phyloP scores from a whole-genome alignment of 177 flowering plant genomes.

The Telopea speciosissima region DNA sequence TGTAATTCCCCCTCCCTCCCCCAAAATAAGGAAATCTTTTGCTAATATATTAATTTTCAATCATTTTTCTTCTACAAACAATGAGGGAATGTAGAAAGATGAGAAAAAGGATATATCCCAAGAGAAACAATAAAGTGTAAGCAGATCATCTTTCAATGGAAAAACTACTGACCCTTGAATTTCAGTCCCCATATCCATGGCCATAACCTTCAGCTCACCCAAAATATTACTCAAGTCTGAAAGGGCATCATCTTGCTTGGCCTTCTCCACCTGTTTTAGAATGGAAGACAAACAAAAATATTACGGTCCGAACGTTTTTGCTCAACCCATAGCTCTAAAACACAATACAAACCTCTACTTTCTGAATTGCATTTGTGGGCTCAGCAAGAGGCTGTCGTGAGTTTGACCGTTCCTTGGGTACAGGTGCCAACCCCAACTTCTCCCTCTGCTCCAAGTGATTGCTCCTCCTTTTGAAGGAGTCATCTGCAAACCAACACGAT shows the following conservation, averaged over 20 bases:
- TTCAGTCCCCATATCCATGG: constrained; percentile 87
- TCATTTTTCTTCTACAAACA: not conserved
- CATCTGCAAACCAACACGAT: constrained; percentile 34
- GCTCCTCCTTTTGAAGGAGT: constrained; percentile 19
- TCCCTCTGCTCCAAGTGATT: constrained; percentile 39
- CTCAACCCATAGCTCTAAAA: not conserved
- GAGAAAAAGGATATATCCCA: not conserved
- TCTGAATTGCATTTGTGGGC: constrained; percentile 48
- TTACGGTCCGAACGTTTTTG: not conserved
- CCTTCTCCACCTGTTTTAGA: constrained; percentile 64
- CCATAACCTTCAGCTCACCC: constrained; percentile 89
- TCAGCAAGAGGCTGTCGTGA: constrained; percentile 41
- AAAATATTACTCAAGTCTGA: constrained; percentile 69
- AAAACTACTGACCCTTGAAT: constrained; percentile 46
- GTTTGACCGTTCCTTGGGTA: constrained; percentile 26
- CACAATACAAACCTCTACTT: constrained; percentile 63
- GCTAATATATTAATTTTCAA: no score
- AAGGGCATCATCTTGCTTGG: constrained; percentile 85
- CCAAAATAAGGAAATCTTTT: no score
- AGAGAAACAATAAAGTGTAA: no score
- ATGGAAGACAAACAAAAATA: not conserved
- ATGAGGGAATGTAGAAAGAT: not conserved
- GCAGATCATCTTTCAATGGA: not conserved
- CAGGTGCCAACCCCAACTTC: constrained; percentile 48
- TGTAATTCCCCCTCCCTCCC: no score